Evolutionary conservation across 306 rosid species (phyloP), one percentile per base, ranked within the genome.

Genomic region (Notholithocarpus densiflorus): DNA sequence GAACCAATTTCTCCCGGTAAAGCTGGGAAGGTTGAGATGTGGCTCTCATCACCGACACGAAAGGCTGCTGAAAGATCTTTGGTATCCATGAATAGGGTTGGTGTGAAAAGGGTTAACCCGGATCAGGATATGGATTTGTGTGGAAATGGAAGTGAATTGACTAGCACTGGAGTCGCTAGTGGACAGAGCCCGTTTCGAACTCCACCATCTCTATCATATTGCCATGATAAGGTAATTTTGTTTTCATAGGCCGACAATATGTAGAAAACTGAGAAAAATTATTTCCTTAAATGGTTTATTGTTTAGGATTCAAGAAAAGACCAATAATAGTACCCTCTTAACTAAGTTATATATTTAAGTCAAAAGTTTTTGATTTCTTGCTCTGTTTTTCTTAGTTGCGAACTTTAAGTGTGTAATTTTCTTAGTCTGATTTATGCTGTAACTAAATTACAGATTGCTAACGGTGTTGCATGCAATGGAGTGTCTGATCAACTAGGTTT

Each of bases 101-200:
- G 95, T 19, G 66, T 86, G 69, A 89, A 91, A 84, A 80, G 93
- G 83, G 78, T 78, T 48, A 87, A 84, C 51, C 85, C 77, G 10
- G 87, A 87, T 40, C 84, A 54, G 51, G 86, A 82, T 18, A 73
- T 31, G 76, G 88, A 82, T 34, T 59, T 40, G 71, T 75, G 76
- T 64, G 82, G 19, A 29, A 79, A 75, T 80, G 55, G 73, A 59
- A 55, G 61, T 52, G 54, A 83, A 75, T 4, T 74, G 86, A 83
- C 78, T 61, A 70, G 66, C 75, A 82, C 80, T 68, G 82, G 71
- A 73, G 77, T 59, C 48, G 52, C 75, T 66, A 68, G 78, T 61
- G 85, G 74, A 71, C 89, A 82, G 82, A 95, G 97, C 77, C 98
- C 98, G 70, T 92, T 95, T 82, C 88, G 87, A 77, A 94, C 98